Evolutionary conservation across 768 basidiomycete genomes (phyloP).

Genomic region (Phaeotremella fagi): DNA sequence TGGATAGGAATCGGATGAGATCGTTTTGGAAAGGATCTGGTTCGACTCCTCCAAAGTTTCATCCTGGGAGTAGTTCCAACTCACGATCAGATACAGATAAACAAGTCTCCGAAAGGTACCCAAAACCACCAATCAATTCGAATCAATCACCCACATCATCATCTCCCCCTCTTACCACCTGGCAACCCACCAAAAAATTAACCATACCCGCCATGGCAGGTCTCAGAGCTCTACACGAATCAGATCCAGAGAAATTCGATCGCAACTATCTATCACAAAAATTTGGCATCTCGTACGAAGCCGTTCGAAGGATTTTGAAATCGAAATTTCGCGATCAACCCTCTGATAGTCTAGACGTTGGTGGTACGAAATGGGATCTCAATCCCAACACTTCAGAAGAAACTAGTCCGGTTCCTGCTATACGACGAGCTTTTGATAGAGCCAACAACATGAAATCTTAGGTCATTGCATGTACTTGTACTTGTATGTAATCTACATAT

Average conservation of each 20-base stretch:
- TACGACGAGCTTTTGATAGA: constrained; percentile 13
- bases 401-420: constrained; percentile 27
- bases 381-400: constrained; percentile 7
- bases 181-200: constrained; percentile 73
- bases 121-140: too few species aligned
- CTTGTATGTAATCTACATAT: too few species aligned
- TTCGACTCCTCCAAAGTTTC: too few species aligned
- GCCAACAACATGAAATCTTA: constrained; percentile 2
- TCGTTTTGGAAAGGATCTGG: too few species aligned
- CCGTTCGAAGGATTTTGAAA: constrained; percentile 70
- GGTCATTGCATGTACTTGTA: background rate
- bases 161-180: constrained; percentile 38
- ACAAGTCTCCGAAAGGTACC: too few species aligned
- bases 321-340: constrained; percentile 53
- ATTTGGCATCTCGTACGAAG: constrained; percentile 76
- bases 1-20: background rate
- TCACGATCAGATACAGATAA: too few species aligned
- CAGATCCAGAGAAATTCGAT: constrained; percentile 62
- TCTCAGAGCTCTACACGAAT: constrained; percentile 61
- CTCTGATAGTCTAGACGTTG: background rate
- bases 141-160: too few species aligned
- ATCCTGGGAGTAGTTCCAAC: too few species aligned
- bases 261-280: constrained; percentile 66
- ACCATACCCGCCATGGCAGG: constrained; percentile 81
- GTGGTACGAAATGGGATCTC: constrained; percentile 35